Evolutionary conservation across 306 rosid genomes (phyloP).

Genomic region (Betula pendula): DNA sequence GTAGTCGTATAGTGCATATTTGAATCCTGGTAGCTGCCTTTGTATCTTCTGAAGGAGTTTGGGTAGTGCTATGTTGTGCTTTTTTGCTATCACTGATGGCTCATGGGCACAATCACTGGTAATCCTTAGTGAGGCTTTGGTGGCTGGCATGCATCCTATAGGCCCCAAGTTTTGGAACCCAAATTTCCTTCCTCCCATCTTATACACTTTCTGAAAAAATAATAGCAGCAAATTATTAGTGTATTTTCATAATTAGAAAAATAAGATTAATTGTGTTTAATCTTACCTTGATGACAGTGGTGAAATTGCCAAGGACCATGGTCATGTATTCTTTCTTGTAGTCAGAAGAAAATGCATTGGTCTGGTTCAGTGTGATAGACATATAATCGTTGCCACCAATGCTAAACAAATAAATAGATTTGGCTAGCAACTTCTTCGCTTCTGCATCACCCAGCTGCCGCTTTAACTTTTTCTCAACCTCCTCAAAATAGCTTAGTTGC

Average conservation of each 20-base stretch:
- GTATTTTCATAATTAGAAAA: too few relatives aligned
- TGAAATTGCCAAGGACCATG: neutral
- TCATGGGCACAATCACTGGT: neutral
- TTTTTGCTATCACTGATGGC: neutral
- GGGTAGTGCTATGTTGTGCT: slow-evolving; percentile 1
- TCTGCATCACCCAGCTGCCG: neutral
- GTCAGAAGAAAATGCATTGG: neutral
- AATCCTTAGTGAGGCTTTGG: neutral
- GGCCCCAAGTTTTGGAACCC: slow-evolving; percentile 14
- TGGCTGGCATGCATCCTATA: neutral
- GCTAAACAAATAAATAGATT: neutral
- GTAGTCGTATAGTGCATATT: slow-evolving; percentile 19
- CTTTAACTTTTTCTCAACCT: neutral
- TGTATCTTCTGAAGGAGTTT: slow-evolving; percentile 1
- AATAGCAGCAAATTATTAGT: neutral
- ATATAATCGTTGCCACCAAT: neutral
- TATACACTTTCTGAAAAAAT: slow-evolving; percentile 23
- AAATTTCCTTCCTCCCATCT: slow-evolving; percentile 41
- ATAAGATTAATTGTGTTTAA: too few relatives aligned
- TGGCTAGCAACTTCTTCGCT: neutral
- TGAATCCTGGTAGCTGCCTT: slow-evolving; percentile 23
- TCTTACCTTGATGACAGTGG: neutral
- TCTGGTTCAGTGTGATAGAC: neutral
- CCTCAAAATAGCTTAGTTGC: neutral
- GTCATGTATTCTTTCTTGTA: neutral